Conservation (phyloP, 2,329 filamentous ascomycete genomes). For the Fusarium fracticaudum region DNA sequence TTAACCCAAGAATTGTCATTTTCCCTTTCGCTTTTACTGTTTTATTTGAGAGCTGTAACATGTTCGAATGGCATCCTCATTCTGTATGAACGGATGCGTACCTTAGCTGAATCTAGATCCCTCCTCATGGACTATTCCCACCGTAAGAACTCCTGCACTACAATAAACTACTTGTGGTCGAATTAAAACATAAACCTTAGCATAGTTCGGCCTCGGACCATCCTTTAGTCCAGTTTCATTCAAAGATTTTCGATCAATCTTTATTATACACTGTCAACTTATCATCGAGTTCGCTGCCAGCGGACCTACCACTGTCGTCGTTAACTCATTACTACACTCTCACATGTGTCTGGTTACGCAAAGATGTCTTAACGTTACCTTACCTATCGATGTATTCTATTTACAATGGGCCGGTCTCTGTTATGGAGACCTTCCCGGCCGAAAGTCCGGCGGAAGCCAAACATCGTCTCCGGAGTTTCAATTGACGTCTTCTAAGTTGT, state of each 20-base stretch:
- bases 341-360: not conserved
- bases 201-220: not conserved
- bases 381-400: not conserved
- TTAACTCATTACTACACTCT: not conserved
- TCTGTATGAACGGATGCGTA: no score
- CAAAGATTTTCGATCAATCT: not conserved
- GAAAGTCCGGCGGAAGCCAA: conserved; percentile 1
- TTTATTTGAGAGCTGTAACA: not conserved
- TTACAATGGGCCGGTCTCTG: not conserved
- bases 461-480: conserved; percentile 8
- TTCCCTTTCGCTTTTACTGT: not conserved
- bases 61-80: not conserved
- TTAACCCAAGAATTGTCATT: no score
- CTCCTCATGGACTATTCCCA: not conserved
- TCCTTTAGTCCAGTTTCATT: not conserved
- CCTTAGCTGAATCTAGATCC: not conserved
- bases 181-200: not conserved
- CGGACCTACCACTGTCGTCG: not conserved
- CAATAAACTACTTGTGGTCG: not conserved
- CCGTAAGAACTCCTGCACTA: not conserved
- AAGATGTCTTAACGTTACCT: not conserved
- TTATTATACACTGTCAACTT: not conserved
- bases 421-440: not conserved
- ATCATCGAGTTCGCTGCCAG: not conserved
- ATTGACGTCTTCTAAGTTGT: conserved; percentile 14